Evolutionary conservation across 192 early-diverging fungal genomes (phyloP), one percentile per base, ranked within the genome.

Genomic region (Linnemannia schmuckeri): DNA sequence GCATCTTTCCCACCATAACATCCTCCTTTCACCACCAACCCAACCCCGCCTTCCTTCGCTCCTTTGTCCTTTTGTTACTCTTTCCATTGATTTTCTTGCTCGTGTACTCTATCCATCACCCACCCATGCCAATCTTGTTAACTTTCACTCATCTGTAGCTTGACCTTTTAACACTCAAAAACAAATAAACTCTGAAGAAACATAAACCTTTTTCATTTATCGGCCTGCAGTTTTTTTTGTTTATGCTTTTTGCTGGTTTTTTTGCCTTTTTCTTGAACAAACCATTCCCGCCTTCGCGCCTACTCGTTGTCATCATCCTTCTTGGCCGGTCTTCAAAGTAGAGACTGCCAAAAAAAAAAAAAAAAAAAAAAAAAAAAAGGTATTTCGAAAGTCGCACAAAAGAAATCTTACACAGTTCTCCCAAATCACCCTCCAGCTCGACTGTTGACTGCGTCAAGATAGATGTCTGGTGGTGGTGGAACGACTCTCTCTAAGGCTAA

Each of bases 61-160:
- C 55, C 8, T 27, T 66, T 66, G 27, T 30, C 30, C 30, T 12
- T 66, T 33, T 66, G 55, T 57, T 33, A 15, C 61, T 33, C 61
- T 30, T 66, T 17, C 7, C 24, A n/a, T 61, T 61, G 22, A n/a
- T 61, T 61, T 24, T 61, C n/a, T 9, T 61, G n/a, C 57, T 66
- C 61, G 61, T 66, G 61, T 66, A 66, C 61, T 66, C 61, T 66
- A 66, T 66, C 33, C 61, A 66, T 66, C 61, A 66, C n/a, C 30
- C 61, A 57, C 22, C n/a, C 27, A 66, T 13, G 15, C 13, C 1
- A 66, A 30, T 15, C 27, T 66, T 33, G 61, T 12, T 66, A 13
- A 10, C 30, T 33, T 66, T 30, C 13, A 13, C 30, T 33, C n/a
- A 27, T 66, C 27, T 30, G 12, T 30, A 33, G 27, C 61, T 33